Evolutionary conservation across 2,329 filamentous ascomycete genomes (phyloP).

Genomic region (Zasmidium cellare): DNA sequence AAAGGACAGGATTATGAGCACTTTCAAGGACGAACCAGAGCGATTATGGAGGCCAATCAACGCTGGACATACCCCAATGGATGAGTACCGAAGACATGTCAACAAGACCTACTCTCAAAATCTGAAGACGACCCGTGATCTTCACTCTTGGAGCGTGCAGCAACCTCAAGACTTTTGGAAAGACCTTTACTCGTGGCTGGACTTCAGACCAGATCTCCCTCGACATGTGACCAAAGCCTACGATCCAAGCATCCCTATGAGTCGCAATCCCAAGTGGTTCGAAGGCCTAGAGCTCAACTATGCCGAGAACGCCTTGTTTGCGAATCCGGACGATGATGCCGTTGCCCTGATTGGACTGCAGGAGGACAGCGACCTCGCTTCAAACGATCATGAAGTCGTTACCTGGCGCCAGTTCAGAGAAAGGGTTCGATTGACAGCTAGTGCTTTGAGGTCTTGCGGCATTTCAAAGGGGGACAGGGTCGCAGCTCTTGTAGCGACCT

Average conservation of each 20-base stretch:
- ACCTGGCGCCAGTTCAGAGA: slow-evolving; percentile 44
- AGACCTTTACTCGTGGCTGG: slow-evolving; percentile 42
- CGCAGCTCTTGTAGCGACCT: slow-evolving; percentile 45
- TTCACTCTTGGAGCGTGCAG: slow-evolving; percentile 42
- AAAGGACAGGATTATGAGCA: not conserved
- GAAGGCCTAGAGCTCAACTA: slow-evolving; percentile 40
- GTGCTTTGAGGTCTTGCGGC: slow-evolving; percentile 40
- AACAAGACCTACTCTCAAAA: slow-evolving; percentile 28
- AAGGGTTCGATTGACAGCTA: slow-evolving; percentile 39
- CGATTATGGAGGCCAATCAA: slow-evolving; percentile 28
- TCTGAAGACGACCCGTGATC: slow-evolving; percentile 34
- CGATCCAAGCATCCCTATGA: slow-evolving; percentile 39
- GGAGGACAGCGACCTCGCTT: slow-evolving; percentile 36
- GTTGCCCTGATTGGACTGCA: slow-evolving; percentile 43
- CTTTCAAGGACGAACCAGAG: slow-evolving; percentile 9
- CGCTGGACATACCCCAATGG: slow-evolving; percentile 29
- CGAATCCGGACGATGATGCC: slow-evolving; percentile 36
- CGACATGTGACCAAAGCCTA: slow-evolving; percentile 37
- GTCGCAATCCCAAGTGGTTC: slow-evolving; percentile 42
- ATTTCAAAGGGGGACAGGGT: slow-evolving; percentile 41
- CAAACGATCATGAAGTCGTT: slow-evolving; percentile 35
- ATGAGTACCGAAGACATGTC: slow-evolving; percentile 32
- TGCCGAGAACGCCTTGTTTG: slow-evolving; percentile 42
- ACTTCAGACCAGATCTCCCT: slow-evolving; percentile 38
- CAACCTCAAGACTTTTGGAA: slow-evolving; percentile 47